Evolutionary conservation across 108 stramenopile genomes (phyloP).

Genomic region (Nitzschia putrida): DNA sequence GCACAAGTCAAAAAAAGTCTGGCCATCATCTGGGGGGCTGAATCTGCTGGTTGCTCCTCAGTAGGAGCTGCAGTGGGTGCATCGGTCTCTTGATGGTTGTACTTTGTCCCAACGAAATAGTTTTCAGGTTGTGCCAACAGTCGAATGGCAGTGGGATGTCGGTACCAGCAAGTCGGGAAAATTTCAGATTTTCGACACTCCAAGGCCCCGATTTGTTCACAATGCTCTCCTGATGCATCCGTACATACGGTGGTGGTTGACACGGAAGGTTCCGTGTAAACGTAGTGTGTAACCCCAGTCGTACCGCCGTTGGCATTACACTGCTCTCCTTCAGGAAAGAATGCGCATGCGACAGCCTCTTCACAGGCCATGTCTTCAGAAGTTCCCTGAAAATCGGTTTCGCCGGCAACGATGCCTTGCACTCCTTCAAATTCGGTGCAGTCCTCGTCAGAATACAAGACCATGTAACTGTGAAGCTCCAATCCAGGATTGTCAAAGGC

Average conservation of each 20-base stretch:
- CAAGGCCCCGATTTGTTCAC: background rate
- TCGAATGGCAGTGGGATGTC: background rate
- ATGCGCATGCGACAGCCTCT: background rate
- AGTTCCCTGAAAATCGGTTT: background rate
- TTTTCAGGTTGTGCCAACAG: background rate
- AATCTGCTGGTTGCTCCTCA: too few relatives aligned
- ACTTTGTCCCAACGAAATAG: background rate
- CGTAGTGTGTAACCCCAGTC: background rate
- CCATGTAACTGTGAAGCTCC: conserved; percentile 1
- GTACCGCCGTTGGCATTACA: background rate
- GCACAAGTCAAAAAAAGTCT: too few relatives aligned
- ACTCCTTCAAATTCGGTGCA: background rate
- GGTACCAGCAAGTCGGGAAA: background rate
- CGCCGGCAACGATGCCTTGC: background rate
- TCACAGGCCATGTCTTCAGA: background rate
- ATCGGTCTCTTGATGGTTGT: background rate
- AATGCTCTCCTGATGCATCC: background rate
- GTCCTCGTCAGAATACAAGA: background rate
- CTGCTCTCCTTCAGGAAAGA: background rate
- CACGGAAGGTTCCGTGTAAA: background rate
- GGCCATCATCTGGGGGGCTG: too few relatives aligned
- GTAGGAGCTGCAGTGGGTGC: too few relatives aligned
- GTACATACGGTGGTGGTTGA: background rate
- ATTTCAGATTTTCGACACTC: background rate
- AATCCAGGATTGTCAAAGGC: background rate